Conservation (phyloP, 139 green algal species). For the Astrephomene gubernaculifera region DNA sequence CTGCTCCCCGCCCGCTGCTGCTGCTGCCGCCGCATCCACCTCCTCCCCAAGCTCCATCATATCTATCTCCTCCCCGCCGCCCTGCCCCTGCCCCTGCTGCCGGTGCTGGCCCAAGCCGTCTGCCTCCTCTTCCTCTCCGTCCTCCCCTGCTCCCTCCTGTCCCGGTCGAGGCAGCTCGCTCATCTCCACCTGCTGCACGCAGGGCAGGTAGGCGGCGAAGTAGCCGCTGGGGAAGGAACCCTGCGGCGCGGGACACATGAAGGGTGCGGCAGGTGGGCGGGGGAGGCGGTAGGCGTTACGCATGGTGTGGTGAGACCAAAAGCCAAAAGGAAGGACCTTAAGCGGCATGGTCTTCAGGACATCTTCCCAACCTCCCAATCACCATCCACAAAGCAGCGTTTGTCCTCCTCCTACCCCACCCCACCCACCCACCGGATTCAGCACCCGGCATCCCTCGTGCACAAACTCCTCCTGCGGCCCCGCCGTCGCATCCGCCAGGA, state of each 20-base stretch:
- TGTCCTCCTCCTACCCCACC: neutral
- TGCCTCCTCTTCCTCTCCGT: constrained; percentile 10
- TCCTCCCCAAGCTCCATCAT: neutral
- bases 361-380: too few species aligned
- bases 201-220: constrained; percentile 79
- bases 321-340: neutral
- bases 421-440: constrained; percentile 77
- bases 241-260: constrained; percentile 61
- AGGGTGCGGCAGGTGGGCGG: too few species aligned
- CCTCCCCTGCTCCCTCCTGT: constrained; percentile 27
- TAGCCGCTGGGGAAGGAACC: constrained; percentile 73
- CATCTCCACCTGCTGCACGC: constrained; percentile 40
- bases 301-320: too few species aligned
- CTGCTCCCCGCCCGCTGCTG: neutral
- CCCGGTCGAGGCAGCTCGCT: constrained; percentile 44
- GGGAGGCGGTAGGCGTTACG: too few species aligned
- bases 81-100: constrained; percentile 2
- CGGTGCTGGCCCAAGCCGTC: constrained; percentile 4
- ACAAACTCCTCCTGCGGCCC: constrained; percentile 54
- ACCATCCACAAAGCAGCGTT: neutral
- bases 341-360: too few species aligned
- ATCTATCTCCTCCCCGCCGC: constrained; percentile 19
- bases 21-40: neutral
- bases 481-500: constrained; percentile 79
- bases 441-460: constrained; percentile 74